Percentiles rank a stretch among this genome's conserved stretches.
Conservation (phyloP, 2,329 filamentous ascomycete species). For the Massarina eburnea region DNA sequence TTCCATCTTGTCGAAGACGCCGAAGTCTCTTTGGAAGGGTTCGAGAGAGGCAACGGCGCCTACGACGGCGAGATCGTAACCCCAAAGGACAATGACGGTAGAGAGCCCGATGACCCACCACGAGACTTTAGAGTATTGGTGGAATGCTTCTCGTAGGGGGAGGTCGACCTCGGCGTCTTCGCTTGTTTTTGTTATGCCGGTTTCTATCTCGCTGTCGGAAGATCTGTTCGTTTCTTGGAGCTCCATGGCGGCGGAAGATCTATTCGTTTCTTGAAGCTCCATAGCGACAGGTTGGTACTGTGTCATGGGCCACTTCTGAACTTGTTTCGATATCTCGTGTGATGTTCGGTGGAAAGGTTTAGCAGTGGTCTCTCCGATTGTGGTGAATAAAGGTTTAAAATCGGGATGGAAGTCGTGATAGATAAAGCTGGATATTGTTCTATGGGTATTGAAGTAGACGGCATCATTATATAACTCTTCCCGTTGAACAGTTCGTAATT, state of each 20-base stretch:
- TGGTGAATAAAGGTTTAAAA: no score
- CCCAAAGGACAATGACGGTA: slow-evolving; percentile 13
- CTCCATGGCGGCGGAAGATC: no score
- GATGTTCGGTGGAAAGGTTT: neutral
- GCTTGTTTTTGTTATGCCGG: neutral
- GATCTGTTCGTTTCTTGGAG: no score
- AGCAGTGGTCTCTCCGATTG: neutral
- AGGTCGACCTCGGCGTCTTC: slow-evolving; percentile 5
- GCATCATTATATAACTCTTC: neutral
- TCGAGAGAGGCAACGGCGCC: slow-evolving; percentile 61
- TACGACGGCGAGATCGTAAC: slow-evolving; percentile 43
- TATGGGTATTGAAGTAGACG: neutral
- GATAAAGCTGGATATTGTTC: neutral
- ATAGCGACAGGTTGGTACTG: no score
- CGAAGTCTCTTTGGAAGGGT: slow-evolving; percentile 58
- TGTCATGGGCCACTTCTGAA: no score
- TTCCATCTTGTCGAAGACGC: slow-evolving; percentile 22
- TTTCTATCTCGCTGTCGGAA: no score
- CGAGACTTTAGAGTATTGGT: slow-evolving; percentile 10
- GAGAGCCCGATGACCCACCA: slow-evolving; percentile 10
- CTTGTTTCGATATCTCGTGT: neutral
- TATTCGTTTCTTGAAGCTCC: no score
- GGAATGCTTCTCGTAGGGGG: slow-evolving; percentile 3
- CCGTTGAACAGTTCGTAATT: neutral
- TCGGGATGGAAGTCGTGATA: neutral